Evolutionary conservation across 164 flowering plant genomes (phyloP), one percentile per base, ranked within the genome.

Genomic region (Magnolia sinica): DNA sequence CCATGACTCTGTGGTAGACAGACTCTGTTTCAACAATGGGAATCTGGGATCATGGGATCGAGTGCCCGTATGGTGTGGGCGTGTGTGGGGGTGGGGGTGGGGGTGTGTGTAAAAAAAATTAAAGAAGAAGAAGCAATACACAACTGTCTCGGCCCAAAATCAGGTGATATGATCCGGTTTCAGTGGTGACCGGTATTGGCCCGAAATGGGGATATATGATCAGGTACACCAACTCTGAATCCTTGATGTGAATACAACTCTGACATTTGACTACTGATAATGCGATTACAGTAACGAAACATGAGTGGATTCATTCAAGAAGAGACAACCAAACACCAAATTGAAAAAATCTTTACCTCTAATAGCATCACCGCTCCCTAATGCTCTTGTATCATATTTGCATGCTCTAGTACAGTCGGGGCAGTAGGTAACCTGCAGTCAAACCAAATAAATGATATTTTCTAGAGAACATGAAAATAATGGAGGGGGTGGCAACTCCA

Each of bases 341-440:
- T 96, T 96, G 84, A 80, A 96, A 77, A 96, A 96, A 23, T 94
- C 95, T 4, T 70, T 77, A 20, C 90, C 97, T 84, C 82, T 87
- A 14, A 94, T 14, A 22, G 74, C 73, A 73, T 82, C 88, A 50
- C 90, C 86, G 1, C 73, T 86, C 71, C 88, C 88, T 49, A 83
- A 63, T 2, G 88, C 75, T 74, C 85, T 81, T 14, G 84, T 86
- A 69, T 96, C 98, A 74, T 91, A 96, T 69, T 85, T 91, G 92
- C 98, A 94, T 19, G 98, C 99, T 83, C 99, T 88, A 20, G 79
- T 79, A 79, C 99, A 96, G 75, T 96, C 99, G 0, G 99, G 99
- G 64, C 99, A 96, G 83, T 96, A 96, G 0, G 98, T 94, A 24
- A 96, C 97, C 99, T 96, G 83, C 86, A 87, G 4, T 29, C 49